Evolutionary conservation across 2,329 filamentous ascomycete species (phyloP), one percentile per base, ranked within the genome.

Genomic region (Aspergillus sp.): DNA sequence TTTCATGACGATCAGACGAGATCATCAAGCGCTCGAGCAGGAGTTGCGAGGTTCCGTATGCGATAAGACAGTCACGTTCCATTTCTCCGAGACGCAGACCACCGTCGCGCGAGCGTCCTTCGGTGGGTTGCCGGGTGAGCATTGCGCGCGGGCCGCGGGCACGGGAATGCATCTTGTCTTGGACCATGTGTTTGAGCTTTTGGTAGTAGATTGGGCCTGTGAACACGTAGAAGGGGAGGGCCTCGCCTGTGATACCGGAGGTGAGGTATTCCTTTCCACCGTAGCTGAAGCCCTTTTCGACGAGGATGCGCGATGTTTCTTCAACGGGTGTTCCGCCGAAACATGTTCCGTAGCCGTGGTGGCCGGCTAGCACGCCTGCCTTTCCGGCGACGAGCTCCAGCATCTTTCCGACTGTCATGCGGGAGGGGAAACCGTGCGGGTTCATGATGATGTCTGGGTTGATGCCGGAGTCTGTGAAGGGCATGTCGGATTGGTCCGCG

Each of bases 381-480:
- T 98, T 98, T 55, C 93, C 93, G 0, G 90, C 89, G 13, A 98
- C 78, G 41, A 95, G 87, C 66, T 98, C 93, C 44, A 98, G 81
- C 76, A 98, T 86, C 71, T 98, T 98, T 27, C 93, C 93, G 53
- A 98, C 93, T 46, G 93, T 98, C 93, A 98, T 98, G 69, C 93
- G 93, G 27, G 91, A 97, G 1, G 93, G 93, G 78, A 98, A 98
- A 83, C 93, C 93, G 73, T 98, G 93, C 0, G 94, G 93, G 75
- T 98, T 98, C 93, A 98, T 98, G 81, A 98, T 98, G 57, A 98
- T 96, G 69, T 98, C 93, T 0, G 93, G 93, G n/a, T 84, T 85
- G 56, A 98, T 82, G 2, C 93, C 94, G 45, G 79, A 76, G 69
- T 98, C 93, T 32, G 86, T 86, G 73, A 98, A 98, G 0, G 93